Conservation (phyloP, 352 stramenopile species). For the Phytophthora quininea region DNA sequence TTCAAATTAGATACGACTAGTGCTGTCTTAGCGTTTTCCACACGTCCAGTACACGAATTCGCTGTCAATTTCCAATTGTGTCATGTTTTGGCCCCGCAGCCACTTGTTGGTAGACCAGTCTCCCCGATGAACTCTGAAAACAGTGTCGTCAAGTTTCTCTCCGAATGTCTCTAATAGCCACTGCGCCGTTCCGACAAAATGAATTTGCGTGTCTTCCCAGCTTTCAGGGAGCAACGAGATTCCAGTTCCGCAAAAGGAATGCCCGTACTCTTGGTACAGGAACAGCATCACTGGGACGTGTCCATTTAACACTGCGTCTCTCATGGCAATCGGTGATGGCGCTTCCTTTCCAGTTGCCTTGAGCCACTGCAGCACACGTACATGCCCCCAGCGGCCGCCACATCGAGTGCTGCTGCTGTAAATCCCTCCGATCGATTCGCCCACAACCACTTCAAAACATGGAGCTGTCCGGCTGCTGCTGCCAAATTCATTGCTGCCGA, state of each 20-base stretch:
- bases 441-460: constrained; percentile 29
- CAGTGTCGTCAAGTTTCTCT: constrained; percentile 13
- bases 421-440: constrained; percentile 6
- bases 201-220: constrained; percentile 22
- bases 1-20: no score
- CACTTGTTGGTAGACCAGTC: constrained; percentile 31
- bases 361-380: constrained; percentile 22
- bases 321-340: constrained; percentile 23
- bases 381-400: constrained; percentile 18
- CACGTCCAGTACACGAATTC: constrained; percentile 27
- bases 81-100: constrained; percentile 21
- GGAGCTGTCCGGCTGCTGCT: constrained; percentile 14
- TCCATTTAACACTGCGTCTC: constrained; percentile 18
- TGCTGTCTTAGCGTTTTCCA: not conserved
- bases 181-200: constrained; percentile 6
- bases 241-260: constrained; percentile 14
- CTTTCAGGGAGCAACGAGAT: constrained; percentile 23
- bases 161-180: constrained; percentile 26
- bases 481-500: constrained; percentile 21
- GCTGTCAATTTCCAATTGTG: constrained; percentile 18
- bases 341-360: constrained; percentile 9
- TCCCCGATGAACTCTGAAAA: constrained; percentile 19
- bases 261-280: constrained; percentile 21
- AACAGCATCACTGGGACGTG: constrained; percentile 31
- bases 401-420: constrained; percentile 12